Evolutionary conservation across 2,329 filamentous ascomycete genomes (phyloP).

Genomic region (Diaporthe eres): DNA sequence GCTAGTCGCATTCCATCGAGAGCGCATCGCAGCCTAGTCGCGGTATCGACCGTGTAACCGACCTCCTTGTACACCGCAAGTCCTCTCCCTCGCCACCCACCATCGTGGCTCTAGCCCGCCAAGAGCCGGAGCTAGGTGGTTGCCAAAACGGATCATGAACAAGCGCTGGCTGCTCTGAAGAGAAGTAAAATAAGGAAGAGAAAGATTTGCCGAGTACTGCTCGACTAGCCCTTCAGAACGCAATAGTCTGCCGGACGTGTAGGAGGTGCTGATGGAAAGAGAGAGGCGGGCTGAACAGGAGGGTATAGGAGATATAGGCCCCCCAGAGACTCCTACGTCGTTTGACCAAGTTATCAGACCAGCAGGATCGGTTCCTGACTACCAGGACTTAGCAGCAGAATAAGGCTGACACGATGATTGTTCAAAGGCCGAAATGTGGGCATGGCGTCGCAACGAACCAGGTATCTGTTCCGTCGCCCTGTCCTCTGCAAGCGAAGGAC

Average conservation of each 20-base stretch:
- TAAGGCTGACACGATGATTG: slow-evolving; percentile 29
- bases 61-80: background rate
- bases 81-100: background rate
- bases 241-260: background rate
- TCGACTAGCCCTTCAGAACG: background rate
- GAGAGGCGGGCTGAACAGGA: slow-evolving; percentile 21
- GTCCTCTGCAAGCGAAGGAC: slow-evolving; percentile 12
- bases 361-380: slow-evolving; percentile 20
- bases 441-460: slow-evolving; percentile 16
- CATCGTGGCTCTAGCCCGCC: background rate
- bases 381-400: slow-evolving; percentile 10
- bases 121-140: background rate
- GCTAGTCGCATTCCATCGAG: slow-evolving; percentile 14
- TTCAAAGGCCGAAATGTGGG: slow-evolving; percentile 25
- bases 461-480: slow-evolving; percentile 22
- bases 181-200: background rate
- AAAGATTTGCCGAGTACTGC: slow-evolving; percentile 8
- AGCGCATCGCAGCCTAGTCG: slow-evolving; percentile 1
- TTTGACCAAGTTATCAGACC: background rate
- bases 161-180: background rate
- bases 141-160: background rate
- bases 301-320: slow-evolving; percentile 13
- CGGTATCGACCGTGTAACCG: background rate
- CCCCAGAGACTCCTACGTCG: background rate
- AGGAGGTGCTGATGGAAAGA: too few species aligned